Evolutionary conservation across 2,329 filamentous ascomycete species (phyloP).

Genomic region (Lachnellula suecica): DNA sequence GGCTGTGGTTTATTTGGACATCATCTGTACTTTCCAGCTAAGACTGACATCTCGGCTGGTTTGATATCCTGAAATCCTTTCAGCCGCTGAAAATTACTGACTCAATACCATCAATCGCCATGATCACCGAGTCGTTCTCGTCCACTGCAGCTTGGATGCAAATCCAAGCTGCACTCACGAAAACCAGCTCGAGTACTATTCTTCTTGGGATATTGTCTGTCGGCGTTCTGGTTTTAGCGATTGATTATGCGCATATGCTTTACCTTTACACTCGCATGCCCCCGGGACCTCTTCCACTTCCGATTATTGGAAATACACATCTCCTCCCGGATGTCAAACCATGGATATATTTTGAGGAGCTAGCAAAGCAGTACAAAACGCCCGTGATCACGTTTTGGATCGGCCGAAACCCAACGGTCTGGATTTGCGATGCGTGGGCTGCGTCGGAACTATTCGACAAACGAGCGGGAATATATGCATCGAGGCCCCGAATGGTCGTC

Average conservation of each 20-base stretch:
- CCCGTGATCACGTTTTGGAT: conserved; percentile 26
- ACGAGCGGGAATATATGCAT: conserved; percentile 21
- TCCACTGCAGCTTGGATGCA: conserved; percentile 16
- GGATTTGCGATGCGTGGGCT: conserved; percentile 21
- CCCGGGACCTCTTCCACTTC: conserved; percentile 20
- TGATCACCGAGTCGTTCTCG: conserved; percentile 12
- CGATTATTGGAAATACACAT: conserved; percentile 22
- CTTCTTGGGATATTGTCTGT: conserved; percentile 4
- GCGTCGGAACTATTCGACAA: conserved; percentile 23
- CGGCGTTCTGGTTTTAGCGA: conserved; percentile 3
- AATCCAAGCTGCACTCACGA: conserved; percentile 11
- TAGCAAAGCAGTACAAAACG: conserved; percentile 19
- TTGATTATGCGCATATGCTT: conserved; percentile 21
- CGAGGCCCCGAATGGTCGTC: conserved; percentile 21
- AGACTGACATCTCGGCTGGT: not conserved
- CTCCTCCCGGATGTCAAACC: conserved; percentile 19
- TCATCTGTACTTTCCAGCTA: not conserved
- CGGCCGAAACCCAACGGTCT: conserved; percentile 19
- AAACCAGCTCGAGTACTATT: conserved; percentile 5
- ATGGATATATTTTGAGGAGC: conserved; percentile 23
- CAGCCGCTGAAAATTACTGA: not conserved
- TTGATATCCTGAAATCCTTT: not conserved
- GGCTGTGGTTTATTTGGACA: not conserved
- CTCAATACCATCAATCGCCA: not conserved
- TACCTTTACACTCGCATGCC: conserved; percentile 22